Conservation (phyloP, 164 flowering plant genomes). For the Macadamia integrifolia region DNA sequence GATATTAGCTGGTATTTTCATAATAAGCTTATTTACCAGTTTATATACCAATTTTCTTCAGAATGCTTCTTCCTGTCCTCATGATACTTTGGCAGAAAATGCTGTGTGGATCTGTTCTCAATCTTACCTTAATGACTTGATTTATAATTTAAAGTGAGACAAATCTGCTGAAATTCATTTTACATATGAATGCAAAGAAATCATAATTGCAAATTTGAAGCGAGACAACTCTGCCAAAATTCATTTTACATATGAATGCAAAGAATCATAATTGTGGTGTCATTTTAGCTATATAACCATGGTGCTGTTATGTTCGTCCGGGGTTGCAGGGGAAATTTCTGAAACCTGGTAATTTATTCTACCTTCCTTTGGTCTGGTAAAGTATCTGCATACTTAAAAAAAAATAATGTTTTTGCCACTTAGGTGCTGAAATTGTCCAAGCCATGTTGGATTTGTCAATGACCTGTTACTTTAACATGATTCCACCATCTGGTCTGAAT, state of each 20-base stretch:
- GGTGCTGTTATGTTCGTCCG: neutral
- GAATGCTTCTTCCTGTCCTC: no score
- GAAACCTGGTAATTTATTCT: neutral
- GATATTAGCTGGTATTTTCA: conserved; percentile 78
- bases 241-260: neutral
- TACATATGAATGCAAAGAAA: neutral
- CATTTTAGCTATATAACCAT: neutral
- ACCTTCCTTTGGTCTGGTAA: neutral
- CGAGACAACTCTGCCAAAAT: neutral
- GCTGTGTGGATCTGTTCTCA: no score
- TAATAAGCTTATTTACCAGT: neutral
- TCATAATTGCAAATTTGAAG: neutral
- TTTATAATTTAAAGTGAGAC: neutral
- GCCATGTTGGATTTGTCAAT: no score
- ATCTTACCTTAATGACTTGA: no score
- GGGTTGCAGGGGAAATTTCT: neutral
- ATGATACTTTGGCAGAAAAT: no score
- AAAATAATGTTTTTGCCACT: no score
- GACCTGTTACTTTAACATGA: no score
- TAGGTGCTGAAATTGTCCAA: no score
- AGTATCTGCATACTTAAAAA: no score
- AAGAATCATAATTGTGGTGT: neutral
- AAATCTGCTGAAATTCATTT: neutral
- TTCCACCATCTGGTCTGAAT: no score
- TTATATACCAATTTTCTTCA: no score